Evolutionary conservation across 345 rosid species (phyloP).

Genomic region (Aurinia saxatilis): DNA sequence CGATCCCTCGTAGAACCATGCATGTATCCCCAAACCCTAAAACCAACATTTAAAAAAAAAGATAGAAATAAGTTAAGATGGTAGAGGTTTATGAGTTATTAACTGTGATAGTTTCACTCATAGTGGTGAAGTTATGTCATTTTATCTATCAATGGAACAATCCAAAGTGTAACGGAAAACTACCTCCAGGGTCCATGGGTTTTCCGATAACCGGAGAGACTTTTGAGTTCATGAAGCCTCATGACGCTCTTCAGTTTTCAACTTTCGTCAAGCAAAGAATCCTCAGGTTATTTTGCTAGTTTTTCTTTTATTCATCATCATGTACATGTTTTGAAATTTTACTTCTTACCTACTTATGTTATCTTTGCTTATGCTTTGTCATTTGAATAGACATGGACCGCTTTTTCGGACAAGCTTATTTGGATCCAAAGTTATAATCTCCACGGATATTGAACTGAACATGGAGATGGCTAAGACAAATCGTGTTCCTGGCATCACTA

Average conservation of each 20-base stretch:
- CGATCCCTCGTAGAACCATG: background rate
- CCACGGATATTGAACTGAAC: background rate
- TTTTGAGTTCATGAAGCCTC: constrained; percentile 11
- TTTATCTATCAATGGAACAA: background rate
- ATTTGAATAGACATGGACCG: constrained; percentile 7
- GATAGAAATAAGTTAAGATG: background rate
- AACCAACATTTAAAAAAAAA: background rate
- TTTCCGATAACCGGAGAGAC: constrained; percentile 27
- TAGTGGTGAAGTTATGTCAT: background rate
- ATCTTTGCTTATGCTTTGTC: background rate
- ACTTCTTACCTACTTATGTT: background rate
- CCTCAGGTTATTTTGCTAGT: background rate
- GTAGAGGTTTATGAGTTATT: background rate
- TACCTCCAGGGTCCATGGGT: constrained; percentile 17
- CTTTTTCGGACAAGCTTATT: constrained; percentile 20
- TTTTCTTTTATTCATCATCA: background rate
- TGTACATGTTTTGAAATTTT: background rate
- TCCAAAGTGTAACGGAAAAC: background rate
- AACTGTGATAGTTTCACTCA: background rate
- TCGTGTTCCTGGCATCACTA: background rate
- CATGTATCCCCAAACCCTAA: background rate
- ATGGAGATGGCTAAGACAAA: constrained; percentile 12
- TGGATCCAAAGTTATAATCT: constrained; percentile 12
- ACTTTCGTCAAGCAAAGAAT: background rate
- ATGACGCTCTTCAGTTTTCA: background rate